These are phyloP conservation scores for Tricholoma furcatifolium DNA, from an alignment of 768 basidiomycete species.

Conservation along the genomic window DNA sequence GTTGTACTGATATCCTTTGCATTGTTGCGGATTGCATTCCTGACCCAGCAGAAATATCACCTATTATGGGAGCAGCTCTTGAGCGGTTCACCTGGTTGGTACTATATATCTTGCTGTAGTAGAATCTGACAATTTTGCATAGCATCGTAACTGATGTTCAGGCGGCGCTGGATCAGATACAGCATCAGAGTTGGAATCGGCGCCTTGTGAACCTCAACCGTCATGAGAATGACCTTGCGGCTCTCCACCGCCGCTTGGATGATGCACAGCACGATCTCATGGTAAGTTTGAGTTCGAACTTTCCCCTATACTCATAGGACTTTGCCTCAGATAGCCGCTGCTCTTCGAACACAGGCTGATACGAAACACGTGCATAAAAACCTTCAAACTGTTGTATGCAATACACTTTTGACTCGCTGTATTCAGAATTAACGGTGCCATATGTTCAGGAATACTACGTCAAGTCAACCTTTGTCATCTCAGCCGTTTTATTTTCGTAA, in stretches of 20 bases:
- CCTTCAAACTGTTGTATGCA: not conserved
- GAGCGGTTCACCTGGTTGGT: not conserved
- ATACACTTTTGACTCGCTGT: not conserved
- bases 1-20: not conserved
- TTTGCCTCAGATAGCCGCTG: not conserved
- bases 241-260: not conserved
- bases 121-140: not conserved
- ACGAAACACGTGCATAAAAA: not conserved
- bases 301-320: not conserved
- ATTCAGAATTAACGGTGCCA: not conserved
- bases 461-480: not conserved
- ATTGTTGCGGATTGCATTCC: not conserved
- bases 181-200: not conserved
- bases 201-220: not conserved
- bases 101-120: too few species aligned
- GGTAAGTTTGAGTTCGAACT: not conserved
- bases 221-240: not conserved
- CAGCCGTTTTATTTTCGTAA: not conserved
- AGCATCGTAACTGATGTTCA: not conserved
- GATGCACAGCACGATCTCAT: not conserved
- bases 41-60: not conserved
- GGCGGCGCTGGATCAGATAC: not conserved
- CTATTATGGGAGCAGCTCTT: not conserved
- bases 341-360: not conserved
- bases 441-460: not conserved